Base-by-base conservation (phyloP, 2,329 filamentous ascomycete species). In the Xylaria sp. region DNA sequence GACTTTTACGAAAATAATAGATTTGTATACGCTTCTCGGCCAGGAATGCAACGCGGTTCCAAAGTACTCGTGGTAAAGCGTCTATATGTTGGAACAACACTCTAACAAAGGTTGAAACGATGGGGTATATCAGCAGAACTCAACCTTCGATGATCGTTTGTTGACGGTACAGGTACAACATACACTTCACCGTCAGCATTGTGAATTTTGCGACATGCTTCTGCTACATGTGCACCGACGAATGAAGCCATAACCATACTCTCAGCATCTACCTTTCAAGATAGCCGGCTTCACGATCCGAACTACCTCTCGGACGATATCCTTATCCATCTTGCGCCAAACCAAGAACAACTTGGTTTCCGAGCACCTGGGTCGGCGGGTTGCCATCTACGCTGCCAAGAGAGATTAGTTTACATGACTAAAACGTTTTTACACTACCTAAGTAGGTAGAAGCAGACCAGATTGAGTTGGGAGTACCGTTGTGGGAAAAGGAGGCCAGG, bases 1-100 rank as follows among this genome's bases (percentile, higher is more conserved):
- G 57, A 61, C 41, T 39, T 61, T 65, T 51, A 68, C 49, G 51
- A 65, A 68, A 57, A 56, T 68, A 68, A 65, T 68, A 68, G 56
- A 64, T 20, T 43, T 52, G 46, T 20, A 54, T 36, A 56, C 48
- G 6, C 23, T 43, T 52, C 28, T 64, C 23, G 49, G 28, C n/a
- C 36, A 48, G 8, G 33, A 13, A 2, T 28, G 18, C 39, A 31
- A 23, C n/a, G 12, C 41, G 18, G 7, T 10, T 36, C 1, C 2
- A n/a, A n/a, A 46, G 18, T n/a, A 46, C 15, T 18, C 5, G 7
- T 46, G 41, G 3, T 18, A 18, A 46, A 46, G 18, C 33, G 8
- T 10, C 1, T 5, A 36, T 2, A 9, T 36, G 1, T 36, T 7
- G 33, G 9, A 10, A 36, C 10, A 36, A 10, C 2, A 9, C 8